Base-by-base conservation (phyloP, 169 alveolate species). In the Amoebophrya sp. region DNA sequence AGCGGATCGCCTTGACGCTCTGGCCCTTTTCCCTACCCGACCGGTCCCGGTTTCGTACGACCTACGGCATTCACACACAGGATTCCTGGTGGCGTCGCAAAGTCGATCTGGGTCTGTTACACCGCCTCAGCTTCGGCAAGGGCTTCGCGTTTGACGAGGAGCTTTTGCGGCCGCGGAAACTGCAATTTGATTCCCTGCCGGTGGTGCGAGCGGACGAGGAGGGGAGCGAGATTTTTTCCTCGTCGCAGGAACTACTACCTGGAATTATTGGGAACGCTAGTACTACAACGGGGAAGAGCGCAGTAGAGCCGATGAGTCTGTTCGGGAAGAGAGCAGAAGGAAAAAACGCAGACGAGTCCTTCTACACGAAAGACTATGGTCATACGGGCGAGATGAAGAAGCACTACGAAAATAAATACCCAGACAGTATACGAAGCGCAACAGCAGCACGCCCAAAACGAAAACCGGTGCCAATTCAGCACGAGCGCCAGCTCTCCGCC, bases 1-100 rank as follows among this genome's bases (percentile, higher is more conserved):
- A 66, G 35, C 29, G 83, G 32, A 18, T 66, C 29, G 35, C 83
- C 35, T 2, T 66, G 32, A 7, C 35, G 1, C 83, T 66, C 7
- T 66, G 83, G 83, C 83, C 83, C 18, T 66, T 66, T 66, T 66
- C 83, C 35, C 83, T 66, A 25, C 83, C 83, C 7, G 83, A 66
- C 35, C 29, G 35, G 10, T 12, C 35, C 35, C 83, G 83, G 83
- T 66, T 66, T 25, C 83, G 83, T 1, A 66, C 83, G 32, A 66
- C 83, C 35, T 66, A 12, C 83, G 83, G 83, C 83, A 66, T 66
- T 25, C 83, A 66, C 83, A 25, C 32, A 3, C 83, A 25, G 35
- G 83, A 66, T 25, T 25, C 83, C 35, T 66, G 83, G 83, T 66
- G 83, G 83, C 83, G 83, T 0, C 83, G 32, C 12, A 66, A 66